Conservation (phyloP, 768 basidiomycete species). For the Boletus sp. region DNA sequence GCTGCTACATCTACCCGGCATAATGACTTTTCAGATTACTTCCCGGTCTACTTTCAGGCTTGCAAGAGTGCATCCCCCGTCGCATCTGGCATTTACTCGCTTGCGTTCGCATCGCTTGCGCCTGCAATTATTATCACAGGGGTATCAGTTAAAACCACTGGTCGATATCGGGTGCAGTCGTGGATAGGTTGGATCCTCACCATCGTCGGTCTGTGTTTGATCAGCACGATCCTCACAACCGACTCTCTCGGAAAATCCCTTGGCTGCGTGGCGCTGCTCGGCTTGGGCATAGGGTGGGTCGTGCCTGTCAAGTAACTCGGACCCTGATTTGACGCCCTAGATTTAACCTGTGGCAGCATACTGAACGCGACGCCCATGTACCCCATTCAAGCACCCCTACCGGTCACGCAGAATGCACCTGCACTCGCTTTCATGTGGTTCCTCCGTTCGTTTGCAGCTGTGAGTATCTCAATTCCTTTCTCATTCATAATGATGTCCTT, state of each 20-base stretch:
- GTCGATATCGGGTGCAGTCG: slow-evolving; percentile 34
- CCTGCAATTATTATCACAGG: slow-evolving; percentile 35
- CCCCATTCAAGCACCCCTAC: slow-evolving; percentile 47
- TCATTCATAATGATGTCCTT: not conserved
- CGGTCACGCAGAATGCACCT: slow-evolving; percentile 38
- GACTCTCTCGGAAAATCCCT: slow-evolving; percentile 25
- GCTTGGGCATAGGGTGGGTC: slow-evolving; percentile 2
- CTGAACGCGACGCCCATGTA: slow-evolving; percentile 33
- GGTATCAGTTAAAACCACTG: slow-evolving; percentile 24
- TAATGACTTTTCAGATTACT: slow-evolving; percentile 33
- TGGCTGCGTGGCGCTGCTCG: slow-evolving; percentile 1
- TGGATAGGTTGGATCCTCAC: slow-evolving; percentile 34
- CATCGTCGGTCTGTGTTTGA: slow-evolving; percentile 35
- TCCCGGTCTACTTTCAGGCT: slow-evolving; percentile 46
- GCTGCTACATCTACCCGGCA: not conserved
- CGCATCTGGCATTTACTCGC: slow-evolving; percentile 27
- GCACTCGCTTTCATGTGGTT: slow-evolving; percentile 46
- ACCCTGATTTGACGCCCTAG: not conserved
- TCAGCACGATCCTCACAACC: slow-evolving; percentile 28
- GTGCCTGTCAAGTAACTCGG: not conserved
- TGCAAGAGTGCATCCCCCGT: slow-evolving; percentile 35
- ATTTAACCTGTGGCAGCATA: not conserved
- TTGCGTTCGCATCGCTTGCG: slow-evolving; percentile 21
- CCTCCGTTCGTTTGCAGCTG: slow-evolving; percentile 36
- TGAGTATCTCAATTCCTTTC: slow-evolving; percentile 9